Base-by-base conservation (phyloP, 768 basidiomycete genomes). In the Coprinopsis cinerea region DNA sequence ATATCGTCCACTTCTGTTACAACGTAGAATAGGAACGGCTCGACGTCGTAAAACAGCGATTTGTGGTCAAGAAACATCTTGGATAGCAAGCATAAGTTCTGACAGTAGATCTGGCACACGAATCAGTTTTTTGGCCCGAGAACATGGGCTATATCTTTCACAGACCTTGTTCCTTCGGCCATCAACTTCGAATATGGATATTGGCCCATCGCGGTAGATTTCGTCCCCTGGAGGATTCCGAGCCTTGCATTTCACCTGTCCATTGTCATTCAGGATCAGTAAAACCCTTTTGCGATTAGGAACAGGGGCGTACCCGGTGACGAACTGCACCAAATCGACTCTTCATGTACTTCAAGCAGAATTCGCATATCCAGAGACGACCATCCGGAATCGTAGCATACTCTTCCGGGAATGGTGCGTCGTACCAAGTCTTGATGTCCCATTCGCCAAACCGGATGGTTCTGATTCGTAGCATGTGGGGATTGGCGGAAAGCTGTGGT, bases 21-120 rank as follows among this genome's bases (percentile, higher is more conserved):
- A 55, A 99, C 94, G 66, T 99, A 99, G 71, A 99, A 99, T 40
- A 99, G 72, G 68, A 99, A 99, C 0, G 96, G 96, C 67, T 99
- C 96, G 56, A 98, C 95, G 68, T 98, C 95, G 71, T 98, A 97
- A 68, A 97, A 97, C 44, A 98, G 80, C 15, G 94, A 97, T 67
- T 98, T 98, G 72, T 96, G 93, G 65, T 97, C 92, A 57, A 98
- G 79, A 68, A 98, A 98, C 94, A 97, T 97, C 67, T 96, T 97
- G 51, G 95, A 95, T 32, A 98, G 76, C 52, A 98, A 75, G 67
- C 95, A 98, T 23, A 99, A 78, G 66, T 99, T 98, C 64, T 99
- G 96, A 65, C 96, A 98, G 66, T 97, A 99, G 61, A 98, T 98
- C 89, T 92, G 62, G 3, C 23, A 44, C 18, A 5, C 14, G 28